These are phyloP conservation scores for Borovskyia barvae DNA, from an alignment of 208 protist species.

Conservation along the genomic window DNA sequence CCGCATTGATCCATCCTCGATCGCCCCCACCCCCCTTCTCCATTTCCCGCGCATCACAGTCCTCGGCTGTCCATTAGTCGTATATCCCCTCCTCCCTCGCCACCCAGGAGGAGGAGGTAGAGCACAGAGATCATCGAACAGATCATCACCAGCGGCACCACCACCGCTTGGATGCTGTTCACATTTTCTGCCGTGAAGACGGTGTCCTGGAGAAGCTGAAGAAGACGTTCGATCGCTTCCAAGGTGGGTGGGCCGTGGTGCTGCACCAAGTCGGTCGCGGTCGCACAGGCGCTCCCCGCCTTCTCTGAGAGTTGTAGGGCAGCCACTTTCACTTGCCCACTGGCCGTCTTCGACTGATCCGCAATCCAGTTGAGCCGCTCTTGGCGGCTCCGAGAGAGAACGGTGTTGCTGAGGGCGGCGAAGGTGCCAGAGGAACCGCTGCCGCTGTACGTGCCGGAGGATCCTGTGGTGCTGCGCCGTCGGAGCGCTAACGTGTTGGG, in stretches of 20 bases:
- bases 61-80: neutral
- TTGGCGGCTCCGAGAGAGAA: neutral
- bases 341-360: conserved; percentile 1
- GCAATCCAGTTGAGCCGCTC: conserved; percentile 1
- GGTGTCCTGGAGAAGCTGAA: conserved; percentile 13
- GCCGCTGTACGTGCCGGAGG: neutral
- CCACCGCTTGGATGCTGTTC: conserved; percentile 20
- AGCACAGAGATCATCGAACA: conserved; percentile 7
- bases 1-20: neutral
- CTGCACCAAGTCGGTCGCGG: conserved; percentile 6
- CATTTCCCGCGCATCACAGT: conserved; percentile 1
- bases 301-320: conserved; percentile 5
- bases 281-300: neutral
- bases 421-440: neutral
- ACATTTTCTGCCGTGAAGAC: conserved; percentile 39
- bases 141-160: conserved; percentile 25
- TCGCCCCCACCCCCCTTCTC: no score
- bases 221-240: neutral
- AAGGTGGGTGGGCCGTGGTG: conserved; percentile 20
- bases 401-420: neutral
- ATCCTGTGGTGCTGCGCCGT: neutral
- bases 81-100: conserved; percentile 4
- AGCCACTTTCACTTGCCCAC: conserved; percentile 1
- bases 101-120: conserved; percentile 18
- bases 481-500: conserved; percentile 18